phyloP scores from a whole-genome alignment of 441 rosid species.

The Pelargonium cotyledonis region DNA sequence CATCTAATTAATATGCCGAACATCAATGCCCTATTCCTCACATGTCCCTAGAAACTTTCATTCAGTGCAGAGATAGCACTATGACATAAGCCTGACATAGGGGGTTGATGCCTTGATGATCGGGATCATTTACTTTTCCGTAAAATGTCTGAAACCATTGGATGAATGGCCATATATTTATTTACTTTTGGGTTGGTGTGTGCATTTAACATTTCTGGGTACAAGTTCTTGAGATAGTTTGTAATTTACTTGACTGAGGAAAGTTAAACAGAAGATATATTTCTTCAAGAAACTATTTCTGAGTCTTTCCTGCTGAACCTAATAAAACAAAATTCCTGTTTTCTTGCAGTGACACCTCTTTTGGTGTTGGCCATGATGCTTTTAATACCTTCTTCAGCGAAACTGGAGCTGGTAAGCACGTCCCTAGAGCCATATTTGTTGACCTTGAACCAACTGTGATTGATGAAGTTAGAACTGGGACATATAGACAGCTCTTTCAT shows the following conservation, averaged over 20 bases:
- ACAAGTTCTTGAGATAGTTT: neutral
- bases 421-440: conserved; percentile 67
- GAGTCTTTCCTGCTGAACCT: too few species aligned
- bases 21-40: neutral
- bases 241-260: neutral
- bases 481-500: conserved; percentile 67
- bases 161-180: neutral
- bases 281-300: neutral
- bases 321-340: neutral
- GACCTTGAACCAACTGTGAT: conserved; percentile 79
- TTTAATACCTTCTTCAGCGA: conserved; percentile 81
- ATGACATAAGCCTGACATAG: neutral
- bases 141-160: neutral
- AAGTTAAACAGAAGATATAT: neutral
- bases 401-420: conserved; percentile 79
- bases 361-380: conserved; percentile 52
- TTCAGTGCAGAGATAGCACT: neutral
- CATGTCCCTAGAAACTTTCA: neutral
- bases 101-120: neutral
- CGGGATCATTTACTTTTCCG: neutral
- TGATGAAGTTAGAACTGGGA: conserved; percentile 65
- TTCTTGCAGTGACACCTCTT: conserved; percentile 49
- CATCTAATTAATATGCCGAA: neutral
- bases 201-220: neutral
- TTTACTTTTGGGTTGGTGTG: neutral